Conservation (phyloP, 2,329 filamentous ascomycete species). For the Colletotrichum tanaceti region DNA sequence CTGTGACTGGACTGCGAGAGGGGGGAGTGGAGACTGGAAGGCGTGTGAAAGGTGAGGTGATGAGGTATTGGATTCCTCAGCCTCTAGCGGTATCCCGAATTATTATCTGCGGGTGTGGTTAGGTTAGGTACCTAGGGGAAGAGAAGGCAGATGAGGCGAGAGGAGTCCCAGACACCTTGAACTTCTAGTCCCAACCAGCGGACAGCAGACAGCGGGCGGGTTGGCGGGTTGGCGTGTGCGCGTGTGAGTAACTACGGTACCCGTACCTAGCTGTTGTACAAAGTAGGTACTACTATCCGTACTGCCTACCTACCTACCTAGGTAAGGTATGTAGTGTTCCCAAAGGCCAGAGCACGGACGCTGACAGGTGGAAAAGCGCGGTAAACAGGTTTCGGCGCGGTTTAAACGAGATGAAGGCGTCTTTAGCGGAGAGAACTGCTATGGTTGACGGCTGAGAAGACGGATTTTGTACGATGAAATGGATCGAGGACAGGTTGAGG, state of each 20-base stretch:
- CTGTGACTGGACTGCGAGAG: slow-evolving; percentile 18
- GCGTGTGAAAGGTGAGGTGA: slow-evolving; percentile 5
- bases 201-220: neutral
- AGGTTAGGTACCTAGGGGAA: neutral
- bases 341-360: slow-evolving; percentile 32
- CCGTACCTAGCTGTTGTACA: neutral
- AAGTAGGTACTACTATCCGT: too few species aligned
- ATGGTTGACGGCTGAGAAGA: neutral
- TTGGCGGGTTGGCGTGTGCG: neutral
- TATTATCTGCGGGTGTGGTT: slow-evolving; percentile 25
- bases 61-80: slow-evolving; percentile 11
- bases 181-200: slow-evolving; percentile 16
- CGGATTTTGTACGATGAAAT: neutral
- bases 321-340: too few species aligned
- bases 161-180: slow-evolving; percentile 19
- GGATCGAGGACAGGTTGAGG: slow-evolving; percentile 1
- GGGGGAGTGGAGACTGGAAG: slow-evolving; percentile 23
- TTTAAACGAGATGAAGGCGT: slow-evolving; percentile 34
- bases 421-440: slow-evolving; percentile 30
- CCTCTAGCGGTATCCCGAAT: slow-evolving; percentile 8
- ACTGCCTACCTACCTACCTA: slow-evolving; percentile 7
- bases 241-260: neutral
- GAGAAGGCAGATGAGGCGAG: slow-evolving; percentile 16
- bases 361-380: slow-evolving; percentile 28
- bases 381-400: slow-evolving; percentile 21